Evolutionary conservation across 305 asterid species (phyloP).

Genomic region (Fraxinus latifolia): DNA sequence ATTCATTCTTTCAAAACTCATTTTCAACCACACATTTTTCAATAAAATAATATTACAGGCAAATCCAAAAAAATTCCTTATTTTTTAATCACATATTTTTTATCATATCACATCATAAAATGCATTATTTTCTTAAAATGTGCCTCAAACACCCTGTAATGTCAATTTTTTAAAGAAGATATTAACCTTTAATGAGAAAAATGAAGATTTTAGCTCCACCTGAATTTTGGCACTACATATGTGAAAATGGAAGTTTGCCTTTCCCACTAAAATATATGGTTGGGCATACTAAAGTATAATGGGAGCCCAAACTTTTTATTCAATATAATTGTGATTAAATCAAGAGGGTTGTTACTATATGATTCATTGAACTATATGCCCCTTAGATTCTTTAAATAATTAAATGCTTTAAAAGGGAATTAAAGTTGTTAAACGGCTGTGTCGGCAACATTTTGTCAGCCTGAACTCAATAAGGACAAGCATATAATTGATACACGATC

Average conservation of each 20-base stretch:
- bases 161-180: slow-evolving; percentile 6
- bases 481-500: background rate
- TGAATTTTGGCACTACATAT: slow-evolving; percentile 28
- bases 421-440: background rate
- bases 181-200: slow-evolving; percentile 21
- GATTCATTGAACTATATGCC: background rate
- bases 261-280: slow-evolving; percentile 18
- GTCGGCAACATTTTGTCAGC: background rate
- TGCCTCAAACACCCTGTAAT: background rate
- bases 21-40: too few species aligned
- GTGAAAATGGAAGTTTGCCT: slow-evolving; percentile 28
- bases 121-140: too few species aligned
- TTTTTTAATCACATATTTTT: too few species aligned
- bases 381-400: background rate
- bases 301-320: slow-evolving; percentile 2
- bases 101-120: too few species aligned
- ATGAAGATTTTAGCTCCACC: slow-evolving; percentile 33
- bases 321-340: background rate
- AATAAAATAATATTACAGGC: too few species aligned
- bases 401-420: background rate
- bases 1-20: too few species aligned
- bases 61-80: too few species aligned
- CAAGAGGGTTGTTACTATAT: background rate
- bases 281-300: slow-evolving; percentile 21
- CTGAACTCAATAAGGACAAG: background rate